Evolutionary conservation across 345 rosid genomes (phyloP).

Genomic region (Hibiscus trionum): DNA sequence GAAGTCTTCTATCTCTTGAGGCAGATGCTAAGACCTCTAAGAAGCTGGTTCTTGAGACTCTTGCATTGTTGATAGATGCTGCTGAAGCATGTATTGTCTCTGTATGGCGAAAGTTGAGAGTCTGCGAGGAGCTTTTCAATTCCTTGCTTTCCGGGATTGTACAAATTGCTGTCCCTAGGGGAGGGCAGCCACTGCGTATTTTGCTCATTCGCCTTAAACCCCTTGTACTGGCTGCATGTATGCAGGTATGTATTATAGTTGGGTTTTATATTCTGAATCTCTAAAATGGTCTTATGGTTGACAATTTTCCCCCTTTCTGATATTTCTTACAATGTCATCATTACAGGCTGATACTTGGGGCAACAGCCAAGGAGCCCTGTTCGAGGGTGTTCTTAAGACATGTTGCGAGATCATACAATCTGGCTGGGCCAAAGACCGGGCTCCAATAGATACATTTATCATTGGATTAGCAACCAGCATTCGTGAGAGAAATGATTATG

Average conservation of each 20-base stretch:
- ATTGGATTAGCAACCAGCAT: conserved; percentile 81
- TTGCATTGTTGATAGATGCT: conserved; percentile 73
- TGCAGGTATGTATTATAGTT: conserved; percentile 48
- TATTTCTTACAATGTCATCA: conserved; percentile 10
- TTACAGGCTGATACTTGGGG: conserved; percentile 83
- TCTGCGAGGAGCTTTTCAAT: conserved; percentile 79
- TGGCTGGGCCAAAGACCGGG: conserved; percentile 92
- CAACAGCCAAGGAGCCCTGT: conserved; percentile 73
- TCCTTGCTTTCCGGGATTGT: conserved; percentile 81
- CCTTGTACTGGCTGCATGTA: conserved; percentile 78
- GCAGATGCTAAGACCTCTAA: conserved; percentile 83
- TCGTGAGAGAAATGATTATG: conserved; percentile 87
- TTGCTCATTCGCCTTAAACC: conserved; percentile 91
- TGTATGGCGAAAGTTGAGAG: conserved; percentile 89
- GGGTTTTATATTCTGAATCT: conserved; percentile 7
- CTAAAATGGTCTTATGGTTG: neutral
- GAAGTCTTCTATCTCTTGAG: conserved; percentile 67
- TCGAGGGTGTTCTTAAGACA: conserved; percentile 69
- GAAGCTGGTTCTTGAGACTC: conserved; percentile 83
- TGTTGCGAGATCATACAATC: conserved; percentile 83
- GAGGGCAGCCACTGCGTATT: conserved; percentile 94
- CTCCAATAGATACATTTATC: conserved; percentile 93
- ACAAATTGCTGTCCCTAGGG: conserved; percentile 70
- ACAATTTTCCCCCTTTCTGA: neutral
- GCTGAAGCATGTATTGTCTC: conserved; percentile 87